phyloP scores from a whole-genome alignment of 768 basidiomycete species.

The Amanita brunnescens region DNA sequence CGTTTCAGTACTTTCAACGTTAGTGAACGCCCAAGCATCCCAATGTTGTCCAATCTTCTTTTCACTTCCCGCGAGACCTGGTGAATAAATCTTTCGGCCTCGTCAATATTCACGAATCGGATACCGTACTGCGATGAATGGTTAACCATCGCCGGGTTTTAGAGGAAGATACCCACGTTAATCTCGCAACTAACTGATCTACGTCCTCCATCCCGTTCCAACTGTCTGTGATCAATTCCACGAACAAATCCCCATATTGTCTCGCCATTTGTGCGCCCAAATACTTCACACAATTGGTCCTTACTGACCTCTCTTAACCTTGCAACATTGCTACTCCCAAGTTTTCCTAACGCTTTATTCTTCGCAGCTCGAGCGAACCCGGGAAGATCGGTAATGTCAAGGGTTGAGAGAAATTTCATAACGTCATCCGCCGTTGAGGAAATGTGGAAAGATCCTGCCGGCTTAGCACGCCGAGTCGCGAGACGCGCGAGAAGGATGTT shows the following conservation, averaged over 20 bases:
- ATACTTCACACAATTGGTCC: constrained; percentile 51
- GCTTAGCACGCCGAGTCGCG: constrained; percentile 87
- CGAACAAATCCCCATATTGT: constrained; percentile 77
- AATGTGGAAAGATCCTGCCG: constrained; percentile 80
- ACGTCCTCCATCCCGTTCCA: constrained; percentile 79
- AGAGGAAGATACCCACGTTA: constrained; percentile 52
- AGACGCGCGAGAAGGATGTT: constrained; percentile 91
- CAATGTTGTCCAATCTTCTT: constrained; percentile 55
- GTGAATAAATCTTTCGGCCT: constrained; percentile 71
- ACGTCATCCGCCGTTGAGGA: constrained; percentile 33
- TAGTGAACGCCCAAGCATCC: constrained; percentile 64
- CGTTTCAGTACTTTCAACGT: constrained; percentile 88
- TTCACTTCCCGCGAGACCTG: constrained; percentile 76
- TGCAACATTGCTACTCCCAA: constrained; percentile 62
- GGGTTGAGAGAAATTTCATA: constrained; percentile 46
- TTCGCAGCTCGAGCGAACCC: constrained; percentile 76
- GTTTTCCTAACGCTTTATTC: constrained; percentile 74
- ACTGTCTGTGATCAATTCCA: constrained; percentile 71
- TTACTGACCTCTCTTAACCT: constrained; percentile 61
- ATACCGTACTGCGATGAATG: constrained; percentile 72
- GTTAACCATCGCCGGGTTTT: not conserved
- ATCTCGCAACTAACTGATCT: constrained; percentile 94
- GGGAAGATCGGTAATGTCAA: constrained; percentile 75
- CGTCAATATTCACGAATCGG: constrained; percentile 74
- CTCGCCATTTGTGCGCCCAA: constrained; percentile 79